Conservation (phyloP, 495 filamentous ascomycete species). For the Aspergillus cavernicola region DNA sequence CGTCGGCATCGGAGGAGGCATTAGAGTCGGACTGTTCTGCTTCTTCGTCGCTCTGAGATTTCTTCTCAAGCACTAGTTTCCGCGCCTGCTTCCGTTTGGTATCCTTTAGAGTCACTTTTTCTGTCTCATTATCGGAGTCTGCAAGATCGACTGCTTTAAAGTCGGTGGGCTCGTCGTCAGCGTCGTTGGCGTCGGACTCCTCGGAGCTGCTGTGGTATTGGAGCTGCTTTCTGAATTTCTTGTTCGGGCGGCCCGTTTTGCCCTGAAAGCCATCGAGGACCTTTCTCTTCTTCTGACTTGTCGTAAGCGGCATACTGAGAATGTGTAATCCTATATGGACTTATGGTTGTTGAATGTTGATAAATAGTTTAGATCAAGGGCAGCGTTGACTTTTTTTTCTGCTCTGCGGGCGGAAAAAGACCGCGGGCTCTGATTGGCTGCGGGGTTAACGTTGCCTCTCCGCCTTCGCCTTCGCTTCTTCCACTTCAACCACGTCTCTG, state of each 20-base stretch:
- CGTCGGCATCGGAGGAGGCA: constrained; percentile 31
- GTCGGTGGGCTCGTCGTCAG: constrained; percentile 39
- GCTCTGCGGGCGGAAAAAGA: constrained; percentile 25
- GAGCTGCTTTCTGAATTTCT: constrained; percentile 67
- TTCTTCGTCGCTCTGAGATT: constrained; percentile 27
- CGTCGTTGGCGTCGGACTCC: constrained; percentile 39
- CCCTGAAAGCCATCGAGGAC: constrained; percentile 54
- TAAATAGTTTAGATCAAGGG: constrained; percentile 1
- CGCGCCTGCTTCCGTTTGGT: constrained; percentile 19
- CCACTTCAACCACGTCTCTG: background rate
- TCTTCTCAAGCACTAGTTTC: constrained; percentile 9
- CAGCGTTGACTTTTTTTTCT: constrained; percentile 34
- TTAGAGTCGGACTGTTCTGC: constrained; percentile 36
- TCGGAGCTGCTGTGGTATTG: constrained; percentile 73
- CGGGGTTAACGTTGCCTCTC: constrained; percentile 30
- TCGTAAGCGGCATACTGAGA: constrained; percentile 35
- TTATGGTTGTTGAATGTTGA: background rate
- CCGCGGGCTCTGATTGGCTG: constrained; percentile 28
- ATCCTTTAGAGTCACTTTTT: constrained; percentile 25
- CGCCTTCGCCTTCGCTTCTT: constrained; percentile 7
- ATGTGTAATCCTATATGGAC: too few relatives aligned
- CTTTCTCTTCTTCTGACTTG: constrained; percentile 55
- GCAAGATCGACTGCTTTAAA: constrained; percentile 63
- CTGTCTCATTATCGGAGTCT: constrained; percentile 60
- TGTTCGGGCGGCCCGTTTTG: constrained; percentile 51